Base-by-base conservation (phyloP, 2,329 filamentous ascomycete species). In the Trichoderma simmonsii region DNA sequence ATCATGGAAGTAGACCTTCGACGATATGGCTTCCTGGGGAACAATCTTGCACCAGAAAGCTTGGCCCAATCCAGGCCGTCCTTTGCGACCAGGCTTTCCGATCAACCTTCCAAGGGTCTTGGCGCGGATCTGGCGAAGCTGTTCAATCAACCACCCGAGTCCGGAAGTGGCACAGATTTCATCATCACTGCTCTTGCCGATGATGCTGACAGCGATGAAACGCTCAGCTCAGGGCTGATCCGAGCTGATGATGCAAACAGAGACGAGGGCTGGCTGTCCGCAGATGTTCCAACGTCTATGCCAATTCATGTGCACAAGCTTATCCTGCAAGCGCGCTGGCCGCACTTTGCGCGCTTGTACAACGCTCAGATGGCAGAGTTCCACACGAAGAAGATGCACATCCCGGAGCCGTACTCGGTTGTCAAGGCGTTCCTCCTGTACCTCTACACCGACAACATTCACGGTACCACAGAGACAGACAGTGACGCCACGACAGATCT, bases 371-470 rank as follows among this genome's bases (percentile, higher is more conserved):
- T 99, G 96, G 91, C 93, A 14, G 96, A 99, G 80, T 99, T 97
- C 78, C 96, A 99, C 80, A 96, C 94, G 18, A 96, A 96, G 78
- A 94, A 93, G 81, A 96, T 99, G 92, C 95, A 99, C 82, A 97
- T 99, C 59, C 95, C 96, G 0, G 97, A 99, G 78, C 95, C 95
- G 1, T 98, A 98, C 81, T 91, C 91, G 1, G 94, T 97, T 0
- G 96, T 99, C 61, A 94, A 93, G 76, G 94, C 95, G 0, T 99
- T 99, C 79, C 86, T 99, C 32, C 95, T 96, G 82, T 99, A 98
- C 79, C 88, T 99, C 1, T 99, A 99, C 82, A 98, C 96, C 0
- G 96, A 99, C 81, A 95, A 92, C 76, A 98, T 99, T 75, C 86
- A 89, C 75, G 82, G 85, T 56, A 81, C 82, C 6, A 80, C 81